phyloP scores from a whole-genome alignment of 1,284 basidiomycete species.

The Pascua guehoae region DNA sequence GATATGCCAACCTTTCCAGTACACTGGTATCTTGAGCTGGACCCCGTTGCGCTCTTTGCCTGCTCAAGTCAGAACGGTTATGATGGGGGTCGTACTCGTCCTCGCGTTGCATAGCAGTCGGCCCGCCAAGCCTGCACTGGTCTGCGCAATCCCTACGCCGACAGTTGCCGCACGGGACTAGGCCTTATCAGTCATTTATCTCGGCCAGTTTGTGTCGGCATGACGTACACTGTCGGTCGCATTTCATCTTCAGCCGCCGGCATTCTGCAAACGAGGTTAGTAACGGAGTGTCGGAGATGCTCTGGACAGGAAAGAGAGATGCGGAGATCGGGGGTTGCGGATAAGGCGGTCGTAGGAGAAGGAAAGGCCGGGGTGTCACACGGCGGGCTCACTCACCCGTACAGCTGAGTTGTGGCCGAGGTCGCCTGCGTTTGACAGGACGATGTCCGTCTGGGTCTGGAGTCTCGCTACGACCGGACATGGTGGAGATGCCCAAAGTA shows the following conservation, averaged over 20 bases:
- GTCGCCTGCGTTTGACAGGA: background rate
- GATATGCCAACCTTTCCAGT: background rate
- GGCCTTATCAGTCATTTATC: background rate
- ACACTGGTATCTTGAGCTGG: background rate
- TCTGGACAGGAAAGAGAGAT: background rate
- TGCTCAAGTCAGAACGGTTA: too few species aligned
- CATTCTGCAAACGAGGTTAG: background rate
- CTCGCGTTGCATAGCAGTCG: background rate
- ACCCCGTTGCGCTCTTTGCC: too few species aligned
- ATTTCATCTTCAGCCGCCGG: slow-evolving; percentile 2
- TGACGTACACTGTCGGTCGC: background rate
- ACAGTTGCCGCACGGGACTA: slow-evolving; percentile 15
- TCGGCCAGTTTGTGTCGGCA: too few species aligned
- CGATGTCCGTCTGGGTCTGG: background rate
- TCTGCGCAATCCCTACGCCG: slow-evolving; percentile 6
- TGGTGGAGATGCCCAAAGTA: too few species aligned
- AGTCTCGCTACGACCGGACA: background rate
- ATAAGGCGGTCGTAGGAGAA: too few species aligned
- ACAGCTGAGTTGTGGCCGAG: slow-evolving; percentile 2
- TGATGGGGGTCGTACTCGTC: background rate
- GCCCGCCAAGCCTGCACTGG: background rate
- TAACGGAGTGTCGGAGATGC: too few species aligned
- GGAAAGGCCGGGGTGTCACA: too few species aligned
- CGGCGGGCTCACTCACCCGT: background rate
- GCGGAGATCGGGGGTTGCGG: too few species aligned